Conservation (phyloP, 164 flowering plant genomes). For the Piper longum region DNA sequence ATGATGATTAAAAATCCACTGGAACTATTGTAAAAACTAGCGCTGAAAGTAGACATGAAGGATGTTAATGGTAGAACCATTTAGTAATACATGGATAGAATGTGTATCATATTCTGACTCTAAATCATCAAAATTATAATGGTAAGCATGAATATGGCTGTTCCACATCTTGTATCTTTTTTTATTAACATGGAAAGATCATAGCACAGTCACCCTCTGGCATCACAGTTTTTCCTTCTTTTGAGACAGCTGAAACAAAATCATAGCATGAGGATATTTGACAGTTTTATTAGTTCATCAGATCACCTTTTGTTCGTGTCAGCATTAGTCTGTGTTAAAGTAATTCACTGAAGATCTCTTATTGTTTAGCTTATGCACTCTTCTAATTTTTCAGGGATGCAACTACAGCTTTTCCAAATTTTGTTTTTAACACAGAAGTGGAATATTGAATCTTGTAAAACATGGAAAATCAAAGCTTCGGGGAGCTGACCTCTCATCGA, state of each 20-base stretch:
- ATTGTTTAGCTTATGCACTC: not conserved
- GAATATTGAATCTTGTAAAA: slow-evolving; percentile 21
- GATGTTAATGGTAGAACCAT: no score
- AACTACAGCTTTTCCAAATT: slow-evolving; percentile 53
- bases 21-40: no score
- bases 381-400: slow-evolving; percentile 19
- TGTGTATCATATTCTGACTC: not conserved
- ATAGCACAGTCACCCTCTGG: not conserved
- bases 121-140: no score
- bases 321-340: not conserved
- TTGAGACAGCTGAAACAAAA: not conserved
- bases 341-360: not conserved
- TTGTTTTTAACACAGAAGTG: slow-evolving; percentile 35
- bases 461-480: no score
- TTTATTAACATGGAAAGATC: not conserved
- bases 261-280: not conserved
- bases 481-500: no score
- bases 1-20: no score
- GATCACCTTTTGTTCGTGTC: not conserved
- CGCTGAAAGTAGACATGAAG: no score
- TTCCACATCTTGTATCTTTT: not conserved
- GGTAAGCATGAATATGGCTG: not conserved
- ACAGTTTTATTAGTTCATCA: not conserved
- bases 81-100: not conserved
- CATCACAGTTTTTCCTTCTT: not conserved